Conservation (phyloP, 352 stramenopile genomes). For the Pythium brassicae region DNA sequence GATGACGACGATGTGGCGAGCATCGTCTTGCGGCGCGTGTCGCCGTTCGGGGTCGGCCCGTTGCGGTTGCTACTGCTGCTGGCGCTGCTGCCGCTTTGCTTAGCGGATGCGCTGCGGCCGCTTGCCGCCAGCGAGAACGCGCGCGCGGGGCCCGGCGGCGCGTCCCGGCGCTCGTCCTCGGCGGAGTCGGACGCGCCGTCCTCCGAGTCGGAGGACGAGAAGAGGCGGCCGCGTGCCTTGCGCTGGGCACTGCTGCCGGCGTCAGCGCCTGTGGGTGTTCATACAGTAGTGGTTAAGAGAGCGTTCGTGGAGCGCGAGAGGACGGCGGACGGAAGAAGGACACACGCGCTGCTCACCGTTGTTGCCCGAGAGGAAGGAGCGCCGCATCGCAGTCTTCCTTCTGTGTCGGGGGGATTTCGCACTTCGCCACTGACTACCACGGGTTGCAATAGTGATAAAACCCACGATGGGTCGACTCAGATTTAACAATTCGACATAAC, state of each 20-base stretch:
- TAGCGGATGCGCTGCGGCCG: conserved; percentile 9
- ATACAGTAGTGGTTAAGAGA: neutral
- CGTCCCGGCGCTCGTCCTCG: conserved; percentile 2
- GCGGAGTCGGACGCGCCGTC: conserved; percentile 10
- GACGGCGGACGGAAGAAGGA: neutral
- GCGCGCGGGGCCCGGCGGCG: neutral
- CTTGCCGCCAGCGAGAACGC: conserved; percentile 7
- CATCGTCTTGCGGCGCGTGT: conserved; percentile 11
- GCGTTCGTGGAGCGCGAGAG: neutral
- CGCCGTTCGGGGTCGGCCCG: neutral
- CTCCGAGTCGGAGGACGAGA: conserved; percentile 20
- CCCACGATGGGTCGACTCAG: neutral
- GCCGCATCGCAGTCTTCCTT: conserved; percentile 5
- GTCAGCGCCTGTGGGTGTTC: neutral
- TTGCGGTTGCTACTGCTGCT: conserved; percentile 7
- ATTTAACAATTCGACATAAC: neutral
- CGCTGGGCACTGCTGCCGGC: conserved; percentile 3
- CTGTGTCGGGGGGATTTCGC: neutral
- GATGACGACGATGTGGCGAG: neutral
- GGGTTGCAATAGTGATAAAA: neutral
- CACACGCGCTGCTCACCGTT: conserved; percentile 1
- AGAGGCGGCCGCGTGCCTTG: conserved; percentile 15
- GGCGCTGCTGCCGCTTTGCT: conserved; percentile 8
- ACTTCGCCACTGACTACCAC: neutral
- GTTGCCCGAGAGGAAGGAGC: neutral